A percentile compares a stretch with the other conserved stretches of the same genome.
Evolutionary conservation across 208 protist genomes (phyloP).

Genomic region (Leishmania turanica): DNA sequence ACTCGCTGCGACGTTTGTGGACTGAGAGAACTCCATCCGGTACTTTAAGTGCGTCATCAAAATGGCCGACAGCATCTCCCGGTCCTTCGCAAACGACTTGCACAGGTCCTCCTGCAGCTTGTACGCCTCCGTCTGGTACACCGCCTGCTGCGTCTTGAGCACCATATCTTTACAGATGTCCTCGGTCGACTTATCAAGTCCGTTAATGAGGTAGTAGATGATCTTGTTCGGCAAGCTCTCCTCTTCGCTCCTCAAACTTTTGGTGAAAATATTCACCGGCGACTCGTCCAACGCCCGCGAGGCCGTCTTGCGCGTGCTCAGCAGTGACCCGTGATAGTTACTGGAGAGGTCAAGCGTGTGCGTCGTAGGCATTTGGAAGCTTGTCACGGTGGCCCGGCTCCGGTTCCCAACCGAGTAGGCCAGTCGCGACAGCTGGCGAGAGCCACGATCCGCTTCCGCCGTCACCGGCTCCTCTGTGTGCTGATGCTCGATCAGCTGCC

Average conservation of each 20-base stretch:
- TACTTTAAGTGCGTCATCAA: constrained; percentile 47
- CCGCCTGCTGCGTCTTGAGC: constrained; percentile 46
- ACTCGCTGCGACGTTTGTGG: constrained; percentile 3
- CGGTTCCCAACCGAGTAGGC: constrained; percentile 26
- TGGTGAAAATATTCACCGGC: constrained; percentile 44
- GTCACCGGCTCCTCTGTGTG: constrained; percentile 74
- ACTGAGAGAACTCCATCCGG: constrained; percentile 25
- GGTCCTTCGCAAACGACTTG: constrained; percentile 44
- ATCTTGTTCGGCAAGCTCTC: constrained; percentile 59
- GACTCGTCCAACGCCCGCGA: constrained; percentile 22
- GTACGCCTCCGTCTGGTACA: constrained; percentile 58
- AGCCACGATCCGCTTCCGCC: constrained; percentile 26
- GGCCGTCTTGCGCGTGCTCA: constrained; percentile 22
- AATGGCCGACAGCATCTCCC: constrained; percentile 46
- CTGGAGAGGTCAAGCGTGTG: constrained; percentile 43
- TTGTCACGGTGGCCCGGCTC: constrained; percentile 31
- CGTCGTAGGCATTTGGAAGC: constrained; percentile 21
- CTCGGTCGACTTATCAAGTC: constrained; percentile 39
- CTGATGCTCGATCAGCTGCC: constrained; percentile 58
- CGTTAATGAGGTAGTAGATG: constrained; percentile 71
- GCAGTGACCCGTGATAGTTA: constrained; percentile 19
- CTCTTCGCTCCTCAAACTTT: constrained; percentile 31
- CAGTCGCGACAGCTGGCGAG: constrained; percentile 29
- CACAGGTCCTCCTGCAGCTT: constrained; percentile 72
- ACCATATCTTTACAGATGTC: constrained; percentile 44